Evolutionary conservation across 352 stramenopile species (phyloP).

Genomic region (Saprolegnia parasitica): DNA sequence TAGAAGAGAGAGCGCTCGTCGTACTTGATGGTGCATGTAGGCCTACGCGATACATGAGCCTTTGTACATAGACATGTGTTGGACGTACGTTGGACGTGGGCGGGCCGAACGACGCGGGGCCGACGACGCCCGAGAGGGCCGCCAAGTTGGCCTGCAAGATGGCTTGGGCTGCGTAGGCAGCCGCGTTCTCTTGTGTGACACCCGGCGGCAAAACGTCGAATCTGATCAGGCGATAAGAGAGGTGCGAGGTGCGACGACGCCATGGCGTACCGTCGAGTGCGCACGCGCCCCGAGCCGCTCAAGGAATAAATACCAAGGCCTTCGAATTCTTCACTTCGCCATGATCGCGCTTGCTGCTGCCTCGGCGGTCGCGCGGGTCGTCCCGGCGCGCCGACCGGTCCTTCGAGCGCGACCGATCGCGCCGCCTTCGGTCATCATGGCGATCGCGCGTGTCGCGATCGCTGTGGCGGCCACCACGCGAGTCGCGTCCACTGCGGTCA

Average conservation of each 20-base stretch:
- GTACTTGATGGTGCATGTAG: slow-evolving; percentile 27
- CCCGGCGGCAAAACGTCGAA: slow-evolving; percentile 78
- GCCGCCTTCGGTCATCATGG: slow-evolving; percentile 36
- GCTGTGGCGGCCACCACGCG: not conserved
- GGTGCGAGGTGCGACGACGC: slow-evolving; percentile 32
- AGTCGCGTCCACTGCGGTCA: slow-evolving; percentile 36
- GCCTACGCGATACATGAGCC: not conserved
- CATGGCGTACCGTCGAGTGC: slow-evolving; percentile 38
- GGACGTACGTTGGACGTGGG: slow-evolving; percentile 31
- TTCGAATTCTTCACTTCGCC: slow-evolving; percentile 23
- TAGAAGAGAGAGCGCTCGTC: not conserved
- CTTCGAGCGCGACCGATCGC: slow-evolving; percentile 25
- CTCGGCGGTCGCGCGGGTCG: not conserved
- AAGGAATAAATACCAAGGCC: slow-evolving; percentile 9
- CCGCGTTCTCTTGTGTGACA: slow-evolving; percentile 77
- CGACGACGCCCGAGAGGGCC: slow-evolving; percentile 53
- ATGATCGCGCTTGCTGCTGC: not conserved
- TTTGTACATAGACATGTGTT: too few relatives aligned
- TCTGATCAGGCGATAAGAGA: slow-evolving; percentile 63
- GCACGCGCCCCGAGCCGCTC: slow-evolving; percentile 41
- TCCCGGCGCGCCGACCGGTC: not conserved
- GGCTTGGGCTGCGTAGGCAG: slow-evolving; percentile 72
- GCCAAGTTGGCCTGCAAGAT: slow-evolving; percentile 84
- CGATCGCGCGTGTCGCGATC: slow-evolving; percentile 29
- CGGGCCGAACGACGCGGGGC: slow-evolving; percentile 55